These are phyloP conservation scores for Akanthomyces muscarius DNA, from an alignment of 2,329 filamentous ascomycete genomes.

Conservation along the genomic window DNA sequence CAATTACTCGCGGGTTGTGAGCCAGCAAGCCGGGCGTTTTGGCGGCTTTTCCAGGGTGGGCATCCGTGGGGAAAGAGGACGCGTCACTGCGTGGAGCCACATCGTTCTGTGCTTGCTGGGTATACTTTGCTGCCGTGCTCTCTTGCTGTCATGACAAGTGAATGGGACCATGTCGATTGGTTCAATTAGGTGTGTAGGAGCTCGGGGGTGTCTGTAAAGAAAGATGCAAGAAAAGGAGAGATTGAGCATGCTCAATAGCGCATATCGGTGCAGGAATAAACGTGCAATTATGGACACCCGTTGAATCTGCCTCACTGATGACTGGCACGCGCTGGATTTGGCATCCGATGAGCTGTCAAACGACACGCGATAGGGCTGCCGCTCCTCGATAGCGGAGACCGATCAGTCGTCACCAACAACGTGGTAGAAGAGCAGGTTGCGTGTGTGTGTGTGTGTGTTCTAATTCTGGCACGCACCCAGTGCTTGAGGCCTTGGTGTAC, in stretches of 20 bases:
- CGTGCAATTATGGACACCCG: not conserved
- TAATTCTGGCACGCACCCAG: not conserved
- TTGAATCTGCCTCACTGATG: not conserved
- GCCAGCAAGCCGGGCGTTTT: constrained; percentile 4
- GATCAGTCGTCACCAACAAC: not conserved
- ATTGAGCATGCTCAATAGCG: not conserved
- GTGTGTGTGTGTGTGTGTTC: not conserved
- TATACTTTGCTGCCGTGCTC: not conserved
- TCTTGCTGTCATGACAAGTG: not conserved
- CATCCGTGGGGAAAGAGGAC: constrained; percentile 6
- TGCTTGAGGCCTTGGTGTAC: not conserved
- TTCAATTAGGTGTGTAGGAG: not conserved
- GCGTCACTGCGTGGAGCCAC: constrained; percentile 14
- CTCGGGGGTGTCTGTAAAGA: not conserved
- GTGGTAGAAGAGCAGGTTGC: not conserved
- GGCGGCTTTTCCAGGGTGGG: constrained; percentile 1
- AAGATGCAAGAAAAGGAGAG: not conserved
- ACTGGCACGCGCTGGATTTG: not conserved
- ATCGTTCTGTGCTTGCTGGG: not conserved
- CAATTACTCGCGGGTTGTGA: not conserved
- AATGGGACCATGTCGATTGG: not conserved
- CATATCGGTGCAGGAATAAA: no score
- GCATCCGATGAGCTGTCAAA: not conserved
- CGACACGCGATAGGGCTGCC: constrained; percentile 5
- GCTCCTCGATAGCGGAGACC: not conserved